Evolutionary conservation across 495 filamentous ascomycete species (phyloP).

Genomic region (Peziza echinospora): DNA sequence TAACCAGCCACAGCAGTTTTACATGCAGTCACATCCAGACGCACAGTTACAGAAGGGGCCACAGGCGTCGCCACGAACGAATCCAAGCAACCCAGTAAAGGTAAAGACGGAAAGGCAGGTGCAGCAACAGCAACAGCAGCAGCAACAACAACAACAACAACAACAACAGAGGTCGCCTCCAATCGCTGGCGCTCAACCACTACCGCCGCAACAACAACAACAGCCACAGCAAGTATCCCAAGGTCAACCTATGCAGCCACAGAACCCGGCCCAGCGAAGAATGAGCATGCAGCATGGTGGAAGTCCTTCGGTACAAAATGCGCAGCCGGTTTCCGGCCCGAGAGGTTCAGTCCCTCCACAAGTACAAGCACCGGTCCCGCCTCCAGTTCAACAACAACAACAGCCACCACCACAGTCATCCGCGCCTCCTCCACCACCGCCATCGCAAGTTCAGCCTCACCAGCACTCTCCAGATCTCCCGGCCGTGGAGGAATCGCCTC

Average conservation of each 20-base stretch:
- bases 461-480: constrained; percentile 70
- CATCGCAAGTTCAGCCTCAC: constrained; percentile 30
- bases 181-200: constrained; percentile 12
- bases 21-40: constrained; percentile 7
- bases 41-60: constrained; percentile 8
- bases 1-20: constrained; percentile 5
- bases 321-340: constrained; percentile 16
- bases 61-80: constrained; percentile 15
- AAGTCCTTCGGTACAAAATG: constrained; percentile 18
- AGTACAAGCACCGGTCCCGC: constrained; percentile 15
- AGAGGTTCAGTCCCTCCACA: constrained; percentile 20
- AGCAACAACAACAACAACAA: no score
- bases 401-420: constrained; percentile 27
- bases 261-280: constrained; percentile 13
- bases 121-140: no score
- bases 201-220: constrained; percentile 15
- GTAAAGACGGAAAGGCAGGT: constrained; percentile 12
- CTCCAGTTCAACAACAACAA: constrained; percentile 16
- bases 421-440: constrained; percentile 20
- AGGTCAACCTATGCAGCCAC: constrained; percentile 9
- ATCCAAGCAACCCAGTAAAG: constrained; percentile 11
- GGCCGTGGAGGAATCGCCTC: constrained; percentile 71
- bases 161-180: constrained; percentile 15
- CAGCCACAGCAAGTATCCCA: constrained; percentile 14
- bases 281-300: constrained; percentile 20